Percentiles rank a stretch among this genome's conserved stretches.
Conservation (phyloP, 2,329 filamentous ascomycete genomes). For the Penicillium sp. region DNA sequence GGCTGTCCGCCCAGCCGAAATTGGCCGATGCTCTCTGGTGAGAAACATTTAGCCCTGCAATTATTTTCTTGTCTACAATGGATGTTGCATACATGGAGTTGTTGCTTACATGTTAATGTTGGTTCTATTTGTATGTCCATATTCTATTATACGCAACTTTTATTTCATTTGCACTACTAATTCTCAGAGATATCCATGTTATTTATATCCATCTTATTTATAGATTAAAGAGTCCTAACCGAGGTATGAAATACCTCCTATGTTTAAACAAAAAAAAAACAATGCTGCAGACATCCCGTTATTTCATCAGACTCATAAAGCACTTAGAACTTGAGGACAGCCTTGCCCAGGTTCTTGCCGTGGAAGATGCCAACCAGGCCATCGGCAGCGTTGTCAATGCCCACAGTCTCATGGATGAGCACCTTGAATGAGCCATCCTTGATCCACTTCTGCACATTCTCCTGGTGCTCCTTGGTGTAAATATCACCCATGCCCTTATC, state of each 20-base stretch:
- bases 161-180: background rate
- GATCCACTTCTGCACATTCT: slow-evolving; percentile 74
- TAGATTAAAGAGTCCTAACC: slow-evolving; percentile 10
- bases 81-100: background rate
- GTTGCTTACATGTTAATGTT: background rate
- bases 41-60: slow-evolving; percentile 20
- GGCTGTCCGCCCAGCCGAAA: slow-evolving; percentile 39
- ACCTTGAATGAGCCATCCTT: slow-evolving; percentile 71
- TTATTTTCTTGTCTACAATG: background rate
- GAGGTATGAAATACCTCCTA: slow-evolving; percentile 9
- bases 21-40: slow-evolving; percentile 31
- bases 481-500: slow-evolving; percentile 64
- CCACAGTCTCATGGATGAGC: slow-evolving; percentile 65
- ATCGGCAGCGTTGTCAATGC: slow-evolving; percentile 73
- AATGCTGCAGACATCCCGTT: slow-evolving; percentile 11
- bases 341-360: slow-evolving; percentile 85
- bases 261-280: slow-evolving; percentile 2
- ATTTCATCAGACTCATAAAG: slow-evolving; percentile 12
- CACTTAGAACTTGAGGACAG: slow-evolving; percentile 66
- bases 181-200: background rate
- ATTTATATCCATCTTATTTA: background rate
- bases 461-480: slow-evolving; percentile 68
- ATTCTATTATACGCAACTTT: background rate
- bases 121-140: background rate
- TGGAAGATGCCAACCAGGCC: slow-evolving; percentile 72